These are phyloP conservation scores for Penicilliopsis zonata DNA, from an alignment of 495 filamentous ascomycete species.

Conservation along the genomic window DNA sequence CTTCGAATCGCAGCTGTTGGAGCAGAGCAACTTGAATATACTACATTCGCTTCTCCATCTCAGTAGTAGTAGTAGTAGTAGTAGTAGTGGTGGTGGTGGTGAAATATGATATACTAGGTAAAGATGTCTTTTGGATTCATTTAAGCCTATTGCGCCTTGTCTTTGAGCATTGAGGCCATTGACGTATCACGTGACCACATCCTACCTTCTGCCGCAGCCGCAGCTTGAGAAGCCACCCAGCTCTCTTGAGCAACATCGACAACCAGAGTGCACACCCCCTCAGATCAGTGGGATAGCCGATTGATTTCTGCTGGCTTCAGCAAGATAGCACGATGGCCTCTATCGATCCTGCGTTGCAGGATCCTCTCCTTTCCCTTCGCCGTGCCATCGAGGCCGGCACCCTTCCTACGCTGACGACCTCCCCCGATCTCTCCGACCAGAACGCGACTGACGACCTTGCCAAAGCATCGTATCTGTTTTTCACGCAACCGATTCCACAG, in stretches of 20 bases:
- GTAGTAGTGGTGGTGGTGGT: no score
- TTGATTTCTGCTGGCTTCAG: no score
- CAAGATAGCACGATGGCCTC: constrained; percentile 20
- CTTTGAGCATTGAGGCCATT: no score
- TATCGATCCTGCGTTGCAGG: constrained; percentile 33
- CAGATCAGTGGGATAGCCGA: no score
- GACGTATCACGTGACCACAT: not conserved
- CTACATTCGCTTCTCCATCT: no score
- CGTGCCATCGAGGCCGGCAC: constrained; percentile 57
- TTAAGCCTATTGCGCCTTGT: no score
- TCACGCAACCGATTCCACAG: constrained; percentile 49
- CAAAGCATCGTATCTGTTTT: constrained; percentile 70
- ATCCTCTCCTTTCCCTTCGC: constrained; percentile 70
- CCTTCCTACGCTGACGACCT: constrained; percentile 57
- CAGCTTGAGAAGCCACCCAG: not conserved
- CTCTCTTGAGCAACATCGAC: not conserved
- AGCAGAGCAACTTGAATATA: no score
- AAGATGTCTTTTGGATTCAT: no score
- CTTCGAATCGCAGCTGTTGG: not conserved
- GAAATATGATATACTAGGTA: no score
- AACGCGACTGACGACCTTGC: constrained; percentile 47
- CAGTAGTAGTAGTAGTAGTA: no score
- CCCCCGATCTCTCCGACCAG: constrained; percentile 40
- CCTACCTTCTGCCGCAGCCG: not conserved
- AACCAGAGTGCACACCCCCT: no score